Evolutionary conservation across 805 yeast genomes (phyloP).

Genomic region (Lipomyces starkeyi): DNA sequence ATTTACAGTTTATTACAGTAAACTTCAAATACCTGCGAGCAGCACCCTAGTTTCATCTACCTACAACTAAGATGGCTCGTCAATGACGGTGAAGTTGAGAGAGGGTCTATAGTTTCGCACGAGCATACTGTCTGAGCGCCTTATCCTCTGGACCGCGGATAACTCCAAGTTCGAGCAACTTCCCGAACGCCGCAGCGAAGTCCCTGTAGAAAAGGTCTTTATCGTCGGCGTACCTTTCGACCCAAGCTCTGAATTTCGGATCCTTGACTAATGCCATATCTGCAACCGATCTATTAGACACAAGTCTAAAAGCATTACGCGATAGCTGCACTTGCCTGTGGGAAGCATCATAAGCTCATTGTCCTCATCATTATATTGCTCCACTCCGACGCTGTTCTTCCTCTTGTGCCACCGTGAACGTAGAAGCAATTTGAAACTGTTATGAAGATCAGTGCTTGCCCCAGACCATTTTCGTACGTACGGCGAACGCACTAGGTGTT

Average conservation of each 20-base stretch:
- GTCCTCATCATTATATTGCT: slow-evolving; percentile 63
- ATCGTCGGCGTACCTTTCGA: slow-evolving; percentile 70
- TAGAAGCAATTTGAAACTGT: slow-evolving; percentile 55
- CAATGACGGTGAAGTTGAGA: background rate
- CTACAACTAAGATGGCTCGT: background rate
- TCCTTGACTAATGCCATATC: slow-evolving; percentile 75
- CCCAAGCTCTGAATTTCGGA: slow-evolving; percentile 63
- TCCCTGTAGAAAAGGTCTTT: slow-evolving; percentile 65
- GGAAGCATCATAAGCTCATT: slow-evolving; percentile 83
- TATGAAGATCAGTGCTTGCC: background rate
- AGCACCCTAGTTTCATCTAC: no score
- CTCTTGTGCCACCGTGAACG: slow-evolving; percentile 60
- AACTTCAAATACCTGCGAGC: no score
- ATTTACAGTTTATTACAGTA: no score
- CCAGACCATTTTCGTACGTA: background rate
- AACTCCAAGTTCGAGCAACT: slow-evolving; percentile 78
- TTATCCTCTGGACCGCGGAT: slow-evolving; percentile 57
- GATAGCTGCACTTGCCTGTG: slow-evolving; percentile 47
- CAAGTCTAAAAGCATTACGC: no score
- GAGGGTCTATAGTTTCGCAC: slow-evolving; percentile 13
- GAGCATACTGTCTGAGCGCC: slow-evolving; percentile 23
- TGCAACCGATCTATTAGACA: background rate
- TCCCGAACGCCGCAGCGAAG: slow-evolving; percentile 70
- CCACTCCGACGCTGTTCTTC: slow-evolving; percentile 51
- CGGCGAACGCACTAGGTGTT: slow-evolving; percentile 60